These are phyloP conservation scores for Fusarium falciforme DNA, from an alignment of 2,329 filamentous ascomycete genomes.

Conservation along the genomic window DNA sequence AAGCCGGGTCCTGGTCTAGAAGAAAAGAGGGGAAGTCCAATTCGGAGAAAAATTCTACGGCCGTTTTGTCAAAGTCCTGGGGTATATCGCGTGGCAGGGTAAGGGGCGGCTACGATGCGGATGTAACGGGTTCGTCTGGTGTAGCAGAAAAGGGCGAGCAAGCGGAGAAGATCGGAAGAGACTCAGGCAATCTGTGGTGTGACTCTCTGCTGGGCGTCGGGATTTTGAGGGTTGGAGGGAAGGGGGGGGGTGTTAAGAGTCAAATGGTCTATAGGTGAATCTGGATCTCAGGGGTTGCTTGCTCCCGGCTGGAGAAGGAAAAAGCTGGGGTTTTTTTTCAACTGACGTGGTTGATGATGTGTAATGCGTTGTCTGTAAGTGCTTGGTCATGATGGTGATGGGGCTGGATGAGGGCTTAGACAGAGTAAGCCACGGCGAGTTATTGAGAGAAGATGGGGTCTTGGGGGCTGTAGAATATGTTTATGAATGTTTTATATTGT, in stretches of 20 bases:
- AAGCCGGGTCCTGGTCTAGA: slow-evolving; percentile 7
- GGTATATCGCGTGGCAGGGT: neutral
- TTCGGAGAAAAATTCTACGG: neutral
- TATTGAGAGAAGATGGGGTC: neutral
- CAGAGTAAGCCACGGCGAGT: neutral
- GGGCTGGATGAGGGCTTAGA: neutral
- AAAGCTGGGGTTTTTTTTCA: neutral
- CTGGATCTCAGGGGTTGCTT: neutral
- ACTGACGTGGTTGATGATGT: neutral
- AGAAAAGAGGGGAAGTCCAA: neutral
- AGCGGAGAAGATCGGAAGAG: slow-evolving; percentile 19
- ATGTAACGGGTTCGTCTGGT: neutral
- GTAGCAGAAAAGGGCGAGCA: slow-evolving; percentile 12
- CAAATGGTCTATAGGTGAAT: neutral
- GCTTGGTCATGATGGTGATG: neutral
- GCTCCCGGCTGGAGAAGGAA: neutral
- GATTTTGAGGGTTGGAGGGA: slow-evolving; percentile 13
- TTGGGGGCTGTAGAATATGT: neutral
- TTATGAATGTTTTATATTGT: fast-evolving
- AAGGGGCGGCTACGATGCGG: neutral
- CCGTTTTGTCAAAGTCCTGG: neutral
- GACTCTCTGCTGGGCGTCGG: slow-evolving; percentile 25
- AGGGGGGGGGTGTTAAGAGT: neutral
- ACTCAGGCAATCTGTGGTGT: slow-evolving; percentile 33
- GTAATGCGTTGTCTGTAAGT: neutral